These are phyloP conservation scores for Diospyros kaki DNA, from an alignment of 148 eudicot genomes.

Conservation along the genomic window DNA sequence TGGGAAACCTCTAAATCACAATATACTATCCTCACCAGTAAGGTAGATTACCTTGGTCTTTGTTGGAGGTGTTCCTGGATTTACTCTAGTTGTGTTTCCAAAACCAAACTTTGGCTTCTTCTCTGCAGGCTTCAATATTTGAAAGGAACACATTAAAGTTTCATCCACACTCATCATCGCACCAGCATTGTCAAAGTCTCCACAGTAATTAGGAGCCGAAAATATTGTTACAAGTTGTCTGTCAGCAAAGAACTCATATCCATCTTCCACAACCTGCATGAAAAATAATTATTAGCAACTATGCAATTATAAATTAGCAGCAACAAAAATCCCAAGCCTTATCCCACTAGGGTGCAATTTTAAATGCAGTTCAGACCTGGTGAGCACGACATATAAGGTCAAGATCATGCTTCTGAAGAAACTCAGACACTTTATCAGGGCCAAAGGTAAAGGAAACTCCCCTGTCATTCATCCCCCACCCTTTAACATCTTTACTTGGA, in stretches of 20 bases:
- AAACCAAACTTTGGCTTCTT: slow-evolving; percentile 45
- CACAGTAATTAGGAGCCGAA: slow-evolving; percentile 55
- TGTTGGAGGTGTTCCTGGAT: slow-evolving; percentile 29
- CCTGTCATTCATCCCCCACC: slow-evolving; percentile 54
- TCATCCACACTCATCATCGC: slow-evolving; percentile 61
- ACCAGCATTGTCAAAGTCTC: slow-evolving; percentile 56
- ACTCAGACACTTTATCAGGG: slow-evolving; percentile 38
- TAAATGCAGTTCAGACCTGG: slow-evolving; percentile 27
- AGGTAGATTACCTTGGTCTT: slow-evolving; percentile 29
- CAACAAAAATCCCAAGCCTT: neutral
- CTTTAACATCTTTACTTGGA: slow-evolving; percentile 44
- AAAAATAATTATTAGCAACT: neutral
- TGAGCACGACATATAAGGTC: slow-evolving; percentile 48
- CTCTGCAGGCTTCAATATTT: slow-evolving; percentile 49
- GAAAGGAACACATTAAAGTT: slow-evolving; percentile 48
- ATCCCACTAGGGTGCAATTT: no score
- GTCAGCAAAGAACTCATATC: slow-evolving; percentile 54
- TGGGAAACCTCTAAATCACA: neutral
- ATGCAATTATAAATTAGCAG: neutral
- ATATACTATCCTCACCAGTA: neutral
- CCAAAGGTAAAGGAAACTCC: slow-evolving; percentile 53
- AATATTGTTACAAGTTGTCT: slow-evolving; percentile 56
- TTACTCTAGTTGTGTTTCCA: slow-evolving; percentile 36
- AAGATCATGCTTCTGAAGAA: slow-evolving; percentile 42
- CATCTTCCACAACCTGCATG: slow-evolving; percentile 50